Conservation (phyloP, 768 basidiomycete genomes). For the Hirschioporus abietinus region DNA sequence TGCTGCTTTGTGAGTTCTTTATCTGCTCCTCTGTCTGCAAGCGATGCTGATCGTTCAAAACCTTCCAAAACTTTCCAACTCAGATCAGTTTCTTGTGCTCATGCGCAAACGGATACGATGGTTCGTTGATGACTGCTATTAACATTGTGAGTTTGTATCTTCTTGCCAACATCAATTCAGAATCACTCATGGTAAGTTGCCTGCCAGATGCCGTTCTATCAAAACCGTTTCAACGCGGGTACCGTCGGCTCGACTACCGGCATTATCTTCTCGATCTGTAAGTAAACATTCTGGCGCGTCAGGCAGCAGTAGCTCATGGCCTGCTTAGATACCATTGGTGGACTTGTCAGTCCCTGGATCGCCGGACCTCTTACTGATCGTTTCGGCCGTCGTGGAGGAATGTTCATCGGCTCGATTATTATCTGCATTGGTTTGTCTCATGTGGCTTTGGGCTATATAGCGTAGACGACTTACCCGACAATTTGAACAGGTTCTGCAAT, state of each 20-base stretch:
- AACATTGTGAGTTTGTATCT: slow-evolving; percentile 9
- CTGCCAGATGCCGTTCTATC: slow-evolving; percentile 19
- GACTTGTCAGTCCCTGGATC: slow-evolving; percentile 24
- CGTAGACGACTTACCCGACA: not conserved
- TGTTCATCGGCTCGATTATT: slow-evolving; percentile 22
- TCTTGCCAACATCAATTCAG: slow-evolving; percentile 4
- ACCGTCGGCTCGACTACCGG: slow-evolving; percentile 17
- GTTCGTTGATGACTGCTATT: slow-evolving; percentile 18
- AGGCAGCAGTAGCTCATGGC: not conserved
- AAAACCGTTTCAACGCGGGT: slow-evolving; percentile 18
- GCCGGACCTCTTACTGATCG: slow-evolving; percentile 26
- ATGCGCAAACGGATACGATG: slow-evolving; percentile 24
- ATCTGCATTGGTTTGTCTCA: slow-evolving; percentile 11
- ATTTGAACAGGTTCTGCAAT: slow-evolving; percentile 37
- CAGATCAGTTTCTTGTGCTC: slow-evolving; percentile 21
- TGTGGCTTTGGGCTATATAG: not conserved
- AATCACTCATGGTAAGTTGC: not conserved
- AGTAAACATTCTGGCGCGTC: not conserved
- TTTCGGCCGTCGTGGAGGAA: slow-evolving; percentile 25
- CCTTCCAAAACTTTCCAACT: not conserved
- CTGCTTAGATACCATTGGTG: slow-evolving; percentile 20
- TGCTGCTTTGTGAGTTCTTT: slow-evolving; percentile 19
- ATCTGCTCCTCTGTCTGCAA: not conserved
- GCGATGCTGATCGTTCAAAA: no score
- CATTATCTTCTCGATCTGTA: slow-evolving; percentile 23